These are phyloP conservation scores for Ganoderma sinense DNA, from an alignment of 1,284 basidiomycete genomes.

Conservation along the genomic window DNA sequence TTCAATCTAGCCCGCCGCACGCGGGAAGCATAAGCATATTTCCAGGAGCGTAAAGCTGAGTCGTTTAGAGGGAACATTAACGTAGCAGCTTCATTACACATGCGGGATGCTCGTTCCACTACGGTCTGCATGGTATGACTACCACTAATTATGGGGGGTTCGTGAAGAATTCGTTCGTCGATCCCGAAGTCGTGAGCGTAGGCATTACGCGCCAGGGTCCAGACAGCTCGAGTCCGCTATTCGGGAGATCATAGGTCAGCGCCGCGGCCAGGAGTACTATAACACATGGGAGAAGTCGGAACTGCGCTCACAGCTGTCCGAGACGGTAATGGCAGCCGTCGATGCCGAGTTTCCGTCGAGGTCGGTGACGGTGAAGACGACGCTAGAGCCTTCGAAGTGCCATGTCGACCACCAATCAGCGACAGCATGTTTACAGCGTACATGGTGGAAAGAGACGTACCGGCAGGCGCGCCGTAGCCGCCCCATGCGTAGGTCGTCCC, in stretches of 20 bases:
- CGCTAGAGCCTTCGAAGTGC: not conserved
- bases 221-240: not conserved
- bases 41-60: too few relatives aligned
- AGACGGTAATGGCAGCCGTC: not conserved
- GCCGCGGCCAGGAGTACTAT: not conserved
- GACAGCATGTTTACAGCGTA: not conserved
- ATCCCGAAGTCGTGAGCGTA: not conserved
- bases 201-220: not conserved
- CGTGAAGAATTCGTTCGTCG: not conserved
- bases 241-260: not conserved
- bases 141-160: too few relatives aligned
- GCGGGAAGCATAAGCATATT: too few relatives aligned
- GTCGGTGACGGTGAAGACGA: not conserved
- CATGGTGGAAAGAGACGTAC: not conserved
- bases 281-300: not conserved
- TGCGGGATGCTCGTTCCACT: not conserved
- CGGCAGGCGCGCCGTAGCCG: not conserved
- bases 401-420: not conserved
- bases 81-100: not conserved
- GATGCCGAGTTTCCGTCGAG: not conserved
- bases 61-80: not conserved
- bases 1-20: too few relatives aligned
- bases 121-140: not conserved
- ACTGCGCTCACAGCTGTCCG: not conserved
- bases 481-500: not conserved